Conservation (phyloP, 352 stramenopile genomes). For the Phytophthora idaei region DNA sequence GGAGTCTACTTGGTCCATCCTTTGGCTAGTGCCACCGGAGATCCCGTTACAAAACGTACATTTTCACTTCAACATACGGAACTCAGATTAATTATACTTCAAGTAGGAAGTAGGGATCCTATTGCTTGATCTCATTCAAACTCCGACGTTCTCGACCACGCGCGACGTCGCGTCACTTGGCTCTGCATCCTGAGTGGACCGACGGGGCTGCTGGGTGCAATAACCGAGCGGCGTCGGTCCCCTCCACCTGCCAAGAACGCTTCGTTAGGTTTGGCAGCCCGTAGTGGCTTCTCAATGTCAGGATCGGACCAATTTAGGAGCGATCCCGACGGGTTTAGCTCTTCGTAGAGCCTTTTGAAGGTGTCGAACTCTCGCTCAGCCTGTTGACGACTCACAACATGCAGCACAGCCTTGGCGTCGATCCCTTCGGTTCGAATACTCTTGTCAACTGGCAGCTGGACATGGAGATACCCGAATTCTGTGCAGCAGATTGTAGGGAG, state of each 20-base stretch:
- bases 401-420: conserved; percentile 16
- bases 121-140: background rate
- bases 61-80: background rate
- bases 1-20: conserved; percentile 4
- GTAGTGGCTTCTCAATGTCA: conserved; percentile 22
- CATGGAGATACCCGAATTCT: conserved; percentile 38
- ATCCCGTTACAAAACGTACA: background rate
- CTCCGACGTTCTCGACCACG: conserved; percentile 16
- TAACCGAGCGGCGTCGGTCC: conserved; percentile 21
- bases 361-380: conserved; percentile 28
- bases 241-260: conserved; percentile 24
- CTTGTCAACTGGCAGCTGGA: conserved; percentile 40
- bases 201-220: conserved; percentile 16
- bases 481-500: conserved; percentile 32
- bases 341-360: conserved; percentile 34
- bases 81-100: too few relatives aligned
- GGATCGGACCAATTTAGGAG: conserved; percentile 5
- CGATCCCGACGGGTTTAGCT: conserved; percentile 19
- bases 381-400: conserved; percentile 16
- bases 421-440: conserved; percentile 11
- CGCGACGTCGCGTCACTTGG: conserved; percentile 14
- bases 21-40: background rate
- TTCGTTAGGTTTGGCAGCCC: conserved; percentile 33
- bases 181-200: conserved; percentile 6
- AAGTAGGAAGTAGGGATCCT: too few relatives aligned